Base-by-base conservation (phyloP, 2,329 filamentous ascomycete species). In the Arthrobotrys iridis region DNA sequence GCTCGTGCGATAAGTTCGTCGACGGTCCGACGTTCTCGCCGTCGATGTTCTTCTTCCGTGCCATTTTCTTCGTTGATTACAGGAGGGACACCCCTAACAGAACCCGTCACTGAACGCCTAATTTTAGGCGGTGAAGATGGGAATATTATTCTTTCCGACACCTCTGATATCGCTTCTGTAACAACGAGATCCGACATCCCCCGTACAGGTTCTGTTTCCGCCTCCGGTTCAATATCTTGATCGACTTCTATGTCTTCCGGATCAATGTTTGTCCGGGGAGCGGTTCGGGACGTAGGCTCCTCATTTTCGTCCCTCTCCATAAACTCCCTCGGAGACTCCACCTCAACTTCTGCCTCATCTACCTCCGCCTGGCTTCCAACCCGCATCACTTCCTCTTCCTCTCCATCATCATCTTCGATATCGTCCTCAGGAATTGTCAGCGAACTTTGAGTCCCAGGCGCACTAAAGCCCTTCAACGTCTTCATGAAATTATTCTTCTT, bases 381-480 rank as follows among this genome's bases (percentile, higher is more conserved):
- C n/a, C 7, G 20, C 20, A 26, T 13, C n/a, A n/a, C 11, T 28
- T 3, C 22, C 13, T 63, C 46, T 22, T 82, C 81, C 46, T 82
- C 81, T 63, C 81, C 80, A 28, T 80, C 79, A 41, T 81, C 67
- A 46, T 79, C 79, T 15, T 80, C 77, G 3, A 71, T 77, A 60
- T 78, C 78, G 35, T 67, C 43, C 3, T 79, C 74, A 20, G 80
- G 63, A 35, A 73, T 26, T 11, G 52, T 55, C 8, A 74, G 45
- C 20, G 70, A 74, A 18, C 55, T 63, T 71, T 84, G 83, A 1
- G 84, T 85, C 0, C 86, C 87, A 18, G 87, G 85, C 10, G 87
- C 87, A 46, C 85, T 83, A 82, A 89, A 89, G 1, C 82, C 83
- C 50, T 82, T 83, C 68, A 89, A 28, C 20, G 46, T 74, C 20